Evolutionary conservation across 2,329 filamentous ascomycete genomes (phyloP), one percentile per base, ranked within the genome.

Genomic region (Talaromyces albobiverticillius): DNA sequence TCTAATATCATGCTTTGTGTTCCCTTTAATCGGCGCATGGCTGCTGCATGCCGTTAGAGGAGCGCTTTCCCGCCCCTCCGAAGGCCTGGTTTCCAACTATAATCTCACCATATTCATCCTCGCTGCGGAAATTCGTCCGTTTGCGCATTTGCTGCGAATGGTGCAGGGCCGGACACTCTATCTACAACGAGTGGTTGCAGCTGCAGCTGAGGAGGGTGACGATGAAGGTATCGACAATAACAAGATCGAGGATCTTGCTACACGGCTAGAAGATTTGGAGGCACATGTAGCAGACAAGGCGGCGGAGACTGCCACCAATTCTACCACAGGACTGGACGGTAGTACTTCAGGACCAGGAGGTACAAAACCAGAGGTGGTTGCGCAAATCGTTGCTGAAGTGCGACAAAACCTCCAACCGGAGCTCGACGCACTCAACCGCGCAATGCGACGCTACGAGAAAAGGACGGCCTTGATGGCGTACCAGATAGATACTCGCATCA

Each of bases 31-130:
- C 3, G 89, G 89, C n/a, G 89, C 92, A 25, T 94, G 88, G 71
- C 76, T 96, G 36, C 78, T 97, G 10, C 92, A 96, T 67, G 77
- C 83, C 18, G 88, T 96, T 55, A 84, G 93, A 48, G 82, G 81
- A 8, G 90, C 93, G 63, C 82, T 97, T 16, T 92, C 88, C 22
- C 81, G 89, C 2, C 89, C 89, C 0, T 91, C 90, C 0, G 91
- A 95, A 68, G 89, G 89, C 1, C 77, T 97, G 10, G 87, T 97
- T 6, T 95, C 90, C 4, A 89, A 96, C 70, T 95, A 93, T 73
- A 96, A 96, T 69, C 79, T 97, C 52, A 91, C 87, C 11, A 89
- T 97, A 50, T 97, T 96, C 70, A 77, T 96, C 2, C 80, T 96
- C 16, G 89, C 88, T 1, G 89, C 93, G 3, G 93, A 97, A 71